Conservation (phyloP, 768 basidiomycete genomes). For the Gloeophyllum trabeum region DNA sequence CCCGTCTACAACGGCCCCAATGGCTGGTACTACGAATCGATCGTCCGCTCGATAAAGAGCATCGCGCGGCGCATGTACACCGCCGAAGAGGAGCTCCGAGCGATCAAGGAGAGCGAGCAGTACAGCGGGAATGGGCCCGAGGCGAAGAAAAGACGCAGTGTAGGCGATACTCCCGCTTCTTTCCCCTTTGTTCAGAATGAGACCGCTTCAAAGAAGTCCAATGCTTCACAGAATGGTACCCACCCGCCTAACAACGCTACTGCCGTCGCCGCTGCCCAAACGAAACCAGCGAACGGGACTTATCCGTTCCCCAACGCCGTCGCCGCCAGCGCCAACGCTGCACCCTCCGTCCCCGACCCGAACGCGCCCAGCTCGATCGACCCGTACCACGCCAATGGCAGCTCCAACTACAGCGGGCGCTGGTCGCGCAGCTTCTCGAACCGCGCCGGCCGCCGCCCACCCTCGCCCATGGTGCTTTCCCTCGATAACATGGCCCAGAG, state of each 20-base stretch:
- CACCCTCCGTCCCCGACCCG: slow-evolving; percentile 3
- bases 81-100: slow-evolving; percentile 35
- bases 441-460: slow-evolving; percentile 11
- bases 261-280: too few species aligned
- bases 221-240: slow-evolving; percentile 10
- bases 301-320: slow-evolving; percentile 7
- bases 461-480: slow-evolving; percentile 35
- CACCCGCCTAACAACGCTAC: slow-evolving; percentile 5
- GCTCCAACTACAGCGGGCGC: slow-evolving; percentile 8
- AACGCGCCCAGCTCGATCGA: slow-evolving; percentile 14
- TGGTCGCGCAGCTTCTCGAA: slow-evolving; percentile 11
- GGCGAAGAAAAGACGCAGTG: slow-evolving; percentile 32
- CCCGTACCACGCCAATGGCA: slow-evolving; percentile 10
- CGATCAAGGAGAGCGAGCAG: slow-evolving; percentile 28
- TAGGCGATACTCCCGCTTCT: slow-evolving; percentile 14
- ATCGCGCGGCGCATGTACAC: slow-evolving; percentile 43
- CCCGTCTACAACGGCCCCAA: slow-evolving; percentile 44
- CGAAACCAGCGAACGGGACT: too few species aligned
- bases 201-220: slow-evolving; percentile 5
- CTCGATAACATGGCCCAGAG: slow-evolving; percentile 35
- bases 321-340: slow-evolving; percentile 6
- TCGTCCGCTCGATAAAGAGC: slow-evolving; percentile 37
- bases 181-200: slow-evolving; percentile 9
- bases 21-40: slow-evolving; percentile 49
- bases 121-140: slow-evolving; percentile 23